Conservation (phyloP, 495 filamentous ascomycete species). For the Talaromyces proteolyticus region DNA sequence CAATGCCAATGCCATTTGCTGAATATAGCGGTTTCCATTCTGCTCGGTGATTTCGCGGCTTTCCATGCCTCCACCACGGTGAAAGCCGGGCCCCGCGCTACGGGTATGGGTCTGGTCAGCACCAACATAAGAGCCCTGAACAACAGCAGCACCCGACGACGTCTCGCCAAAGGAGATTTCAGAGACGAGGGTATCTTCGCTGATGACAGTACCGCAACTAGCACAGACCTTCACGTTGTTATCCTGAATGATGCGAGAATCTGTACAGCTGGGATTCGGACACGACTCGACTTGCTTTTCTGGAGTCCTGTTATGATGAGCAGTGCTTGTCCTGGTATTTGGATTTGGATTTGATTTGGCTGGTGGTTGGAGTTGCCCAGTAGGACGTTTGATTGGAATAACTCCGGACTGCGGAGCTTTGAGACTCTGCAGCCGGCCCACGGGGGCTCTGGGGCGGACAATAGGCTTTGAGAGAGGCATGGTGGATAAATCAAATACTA, state of each 20-base stretch:
- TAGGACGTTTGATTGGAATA: conserved; percentile 33
- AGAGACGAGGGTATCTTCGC: conserved; percentile 80
- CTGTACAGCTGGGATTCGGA: conserved; percentile 43
- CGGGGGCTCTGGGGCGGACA: conserved; percentile 15
- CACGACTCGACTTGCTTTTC: conserved; percentile 19
- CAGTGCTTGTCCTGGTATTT: too few species aligned
- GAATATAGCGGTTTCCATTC: conserved; percentile 54
- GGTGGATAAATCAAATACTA: background rate
- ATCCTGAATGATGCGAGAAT: conserved; percentile 44
- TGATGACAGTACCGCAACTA: conserved; percentile 75
- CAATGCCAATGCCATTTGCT: conserved; percentile 41
- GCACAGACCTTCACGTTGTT: conserved; percentile 61
- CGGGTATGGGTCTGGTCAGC: conserved; percentile 69
- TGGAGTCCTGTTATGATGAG: too few species aligned
- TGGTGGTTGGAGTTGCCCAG: conserved; percentile 30
- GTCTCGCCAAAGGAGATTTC: conserved; percentile 88
- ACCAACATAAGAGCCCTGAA: conserved; percentile 82
- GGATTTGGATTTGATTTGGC: background rate
- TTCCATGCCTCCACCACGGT: conserved; percentile 51
- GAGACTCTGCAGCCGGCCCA: conserved; percentile 36
- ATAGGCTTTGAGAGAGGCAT: conserved; percentile 2
- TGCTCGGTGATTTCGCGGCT: conserved; percentile 67
- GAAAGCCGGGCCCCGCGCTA: conserved; percentile 51
- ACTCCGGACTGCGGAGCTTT: conserved; percentile 21
- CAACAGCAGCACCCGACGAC: conserved; percentile 76